Percentiles rank a stretch among this genome's conserved stretches.
Evolutionary conservation across 768 basidiomycete genomes (phyloP).

Genomic region (Leccinum pellstonianum): DNA sequence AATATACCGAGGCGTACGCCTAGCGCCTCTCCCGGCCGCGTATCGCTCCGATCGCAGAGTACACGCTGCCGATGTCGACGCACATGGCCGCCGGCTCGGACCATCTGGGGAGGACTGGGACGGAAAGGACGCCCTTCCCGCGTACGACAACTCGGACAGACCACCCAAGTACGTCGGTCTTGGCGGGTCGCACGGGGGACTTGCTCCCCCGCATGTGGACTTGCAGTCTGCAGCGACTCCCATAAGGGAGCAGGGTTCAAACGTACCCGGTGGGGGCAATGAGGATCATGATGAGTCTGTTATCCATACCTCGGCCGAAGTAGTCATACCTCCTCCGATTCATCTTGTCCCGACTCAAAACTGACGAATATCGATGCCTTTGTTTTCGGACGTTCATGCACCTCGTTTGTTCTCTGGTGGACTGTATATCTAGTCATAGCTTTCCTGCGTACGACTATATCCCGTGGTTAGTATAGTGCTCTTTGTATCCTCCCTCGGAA

Average conservation of each 20-base stretch:
- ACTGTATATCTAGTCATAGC: not conserved
- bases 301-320: not conserved
- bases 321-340: not conserved
- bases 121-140: constrained; percentile 48
- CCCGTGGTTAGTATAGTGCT: too few relatives aligned
- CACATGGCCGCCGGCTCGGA: constrained; percentile 38
- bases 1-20: constrained; percentile 14
- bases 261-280: not conserved
- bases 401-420: not conserved
- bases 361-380: constrained; percentile 4
- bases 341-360: not conserved
- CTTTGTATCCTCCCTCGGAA: not conserved
- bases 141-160: constrained; percentile 44
- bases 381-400: not conserved
- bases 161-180: constrained; percentile 46
- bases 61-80: constrained; percentile 39
- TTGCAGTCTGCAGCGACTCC: not conserved
- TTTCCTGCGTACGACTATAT: not conserved
- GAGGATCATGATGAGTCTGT: not conserved
- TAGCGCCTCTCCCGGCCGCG: constrained; percentile 23
- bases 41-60: constrained; percentile 26
- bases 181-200: constrained; percentile 5
- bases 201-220: not conserved
- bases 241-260: constrained; percentile 3
- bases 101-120: constrained; percentile 32